phyloP scores from a whole-genome alignment of 2,329 filamentous ascomycete genomes.

The Podosphaera aphanis region DNA sequence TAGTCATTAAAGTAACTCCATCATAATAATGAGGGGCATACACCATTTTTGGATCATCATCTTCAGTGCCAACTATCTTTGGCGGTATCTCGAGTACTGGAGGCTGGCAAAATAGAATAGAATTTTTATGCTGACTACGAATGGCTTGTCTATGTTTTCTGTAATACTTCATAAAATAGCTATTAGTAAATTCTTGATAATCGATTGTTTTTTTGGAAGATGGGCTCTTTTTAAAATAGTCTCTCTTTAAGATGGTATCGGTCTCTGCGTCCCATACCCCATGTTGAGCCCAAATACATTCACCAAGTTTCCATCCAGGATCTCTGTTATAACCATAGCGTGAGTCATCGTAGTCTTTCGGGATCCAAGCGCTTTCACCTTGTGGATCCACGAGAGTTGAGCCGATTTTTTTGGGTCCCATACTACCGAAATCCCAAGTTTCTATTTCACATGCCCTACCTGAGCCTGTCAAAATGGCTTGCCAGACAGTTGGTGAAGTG shows the following conservation, averaged over 20 bases:
- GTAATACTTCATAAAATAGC: conserved; percentile 75
- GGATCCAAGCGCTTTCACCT: conserved; percentile 66
- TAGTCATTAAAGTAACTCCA: conserved; percentile 86
- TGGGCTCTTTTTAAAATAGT: conserved; percentile 71
- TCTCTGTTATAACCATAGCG: conserved; percentile 81
- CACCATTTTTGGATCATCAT: conserved; percentile 75
- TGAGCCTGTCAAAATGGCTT: conserved; percentile 76
- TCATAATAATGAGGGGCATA: conserved; percentile 96
- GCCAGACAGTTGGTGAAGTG: conserved; percentile 82
- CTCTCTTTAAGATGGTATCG: conserved; percentile 55
- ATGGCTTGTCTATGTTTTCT: conserved; percentile 53
- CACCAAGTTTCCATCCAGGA: conserved; percentile 71
- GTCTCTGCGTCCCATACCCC: conserved; percentile 73
- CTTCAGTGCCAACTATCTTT: conserved; percentile 58
- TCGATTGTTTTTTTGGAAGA: conserved; percentile 48
- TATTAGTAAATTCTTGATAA: conserved; percentile 72
- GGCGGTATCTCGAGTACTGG: conserved; percentile 84
- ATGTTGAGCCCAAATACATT: conserved; percentile 92
- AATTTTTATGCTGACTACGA: conserved; percentile 50
- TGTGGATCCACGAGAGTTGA: conserved; percentile 65
- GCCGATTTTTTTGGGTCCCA: conserved; percentile 81
- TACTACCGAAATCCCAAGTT: conserved; percentile 78
- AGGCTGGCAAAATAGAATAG: conserved; percentile 76
- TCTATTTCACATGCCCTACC: conserved; percentile 76
- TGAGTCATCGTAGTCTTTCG: conserved; percentile 59